Base-by-base conservation (phyloP, 768 basidiomycete genomes). In the Dendrothele bispora region DNA sequence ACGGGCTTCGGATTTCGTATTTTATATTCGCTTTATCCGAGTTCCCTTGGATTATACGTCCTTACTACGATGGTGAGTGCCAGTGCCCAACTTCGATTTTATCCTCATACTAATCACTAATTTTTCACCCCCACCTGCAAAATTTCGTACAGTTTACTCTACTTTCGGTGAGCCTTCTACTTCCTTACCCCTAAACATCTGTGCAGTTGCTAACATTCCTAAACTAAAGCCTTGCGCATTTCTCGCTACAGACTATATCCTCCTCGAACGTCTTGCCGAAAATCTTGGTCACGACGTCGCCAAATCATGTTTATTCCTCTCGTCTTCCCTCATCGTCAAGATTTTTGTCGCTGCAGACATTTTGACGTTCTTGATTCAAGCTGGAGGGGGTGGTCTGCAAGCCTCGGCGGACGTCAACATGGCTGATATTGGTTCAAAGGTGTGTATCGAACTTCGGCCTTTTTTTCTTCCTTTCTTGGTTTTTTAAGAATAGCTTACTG, bases 151-250 rank as follows among this genome's bases (percentile, higher is more conserved):
- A n/a, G n/a, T n/a, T n/a, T n/a, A n/a, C n/a, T n/a, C n/a, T n/a
- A n/a, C n/a, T n/a, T n/a, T n/a, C n/a, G n/a, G n/a, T n/a, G n/a
- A n/a, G n/a, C n/a, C n/a, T n/a, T n/a, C n/a, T n/a, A n/a, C n/a
- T n/a, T n/a, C n/a, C n/a, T n/a, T n/a, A n/a, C n/a, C n/a, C n/a
- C n/a, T n/a, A n/a, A n/a, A n/a, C n/a, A n/a, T n/a, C n/a, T n/a
- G n/a, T n/a, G n/a, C n/a, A n/a, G n/a, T n/a, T n/a, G n/a, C n/a
- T n/a, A n/a, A n/a, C n/a, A n/a, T n/a, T n/a, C n/a, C n/a, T n/a
- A n/a, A n/a, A n/a, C n/a, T n/a, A n/a, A 78, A n/a, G 76, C 82
- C 82, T 2, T 84, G 83, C 57, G 77, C 76, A 17, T 83, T 82
- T 61, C 73, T 80, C 39, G 78, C 78, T 1, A 68, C 74, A 10